Evolutionary conservation across 768 basidiomycete species (phyloP).

Genomic region (Agaricus bisporus): DNA sequence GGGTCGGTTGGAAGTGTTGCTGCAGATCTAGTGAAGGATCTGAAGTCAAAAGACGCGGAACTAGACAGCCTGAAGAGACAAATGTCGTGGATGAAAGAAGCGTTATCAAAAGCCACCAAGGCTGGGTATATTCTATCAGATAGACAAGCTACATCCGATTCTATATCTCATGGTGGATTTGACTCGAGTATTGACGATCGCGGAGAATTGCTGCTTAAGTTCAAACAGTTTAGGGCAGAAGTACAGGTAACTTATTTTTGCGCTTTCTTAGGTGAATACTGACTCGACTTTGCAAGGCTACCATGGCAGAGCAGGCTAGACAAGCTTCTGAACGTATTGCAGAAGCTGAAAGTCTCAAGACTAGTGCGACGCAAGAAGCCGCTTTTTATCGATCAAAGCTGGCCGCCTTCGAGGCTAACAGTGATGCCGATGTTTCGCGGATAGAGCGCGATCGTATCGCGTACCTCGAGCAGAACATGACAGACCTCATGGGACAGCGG

Average conservation of each 20-base stretch:
- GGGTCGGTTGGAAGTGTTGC: slow-evolving; percentile 65
- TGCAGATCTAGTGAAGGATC: slow-evolving; percentile 70
- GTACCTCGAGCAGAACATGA: slow-evolving; percentile 69
- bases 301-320: slow-evolving; percentile 69
- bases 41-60: slow-evolving; percentile 80
- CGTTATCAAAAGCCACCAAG: slow-evolving; percentile 66
- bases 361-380: slow-evolving; percentile 85
- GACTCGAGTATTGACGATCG: slow-evolving; percentile 44
- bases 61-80: slow-evolving; percentile 70
- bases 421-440: slow-evolving; percentile 56
- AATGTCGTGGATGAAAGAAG: slow-evolving; percentile 82
- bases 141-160: slow-evolving; percentile 38
- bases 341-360: slow-evolving; percentile 72
- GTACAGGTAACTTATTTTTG: slow-evolving; percentile 61
- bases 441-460: slow-evolving; percentile 73
- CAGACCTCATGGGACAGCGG: slow-evolving; percentile 55
- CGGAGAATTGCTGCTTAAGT: slow-evolving; percentile 66
- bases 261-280: slow-evolving; percentile 2
- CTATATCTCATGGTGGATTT: slow-evolving; percentile 23
- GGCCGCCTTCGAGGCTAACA: slow-evolving; percentile 72
- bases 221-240: slow-evolving; percentile 85
- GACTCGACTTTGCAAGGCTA: slow-evolving; percentile 39
- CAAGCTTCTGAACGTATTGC: slow-evolving; percentile 70
- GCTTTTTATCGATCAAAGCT: slow-evolving; percentile 95
- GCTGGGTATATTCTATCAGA: slow-evolving; percentile 71